phyloP scores from a whole-genome alignment of 352 stramenopile genomes.

The Phytophthora tubulina region DNA sequence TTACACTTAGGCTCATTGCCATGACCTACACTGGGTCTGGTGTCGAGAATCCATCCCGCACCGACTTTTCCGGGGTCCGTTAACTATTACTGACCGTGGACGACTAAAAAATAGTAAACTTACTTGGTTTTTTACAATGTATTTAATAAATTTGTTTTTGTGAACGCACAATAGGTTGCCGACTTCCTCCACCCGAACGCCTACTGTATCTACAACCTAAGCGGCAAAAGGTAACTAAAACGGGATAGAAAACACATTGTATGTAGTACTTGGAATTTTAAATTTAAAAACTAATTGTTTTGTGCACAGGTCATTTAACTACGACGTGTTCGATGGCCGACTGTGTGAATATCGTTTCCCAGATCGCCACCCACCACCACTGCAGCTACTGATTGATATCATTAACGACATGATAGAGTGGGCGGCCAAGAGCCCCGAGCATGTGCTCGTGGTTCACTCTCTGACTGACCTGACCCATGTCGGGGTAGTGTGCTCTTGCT shows the following conservation, averaged over 20 bases:
- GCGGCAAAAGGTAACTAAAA: constrained; percentile 44
- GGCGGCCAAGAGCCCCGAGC: constrained; percentile 52
- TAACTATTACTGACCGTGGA: too few relatives aligned
- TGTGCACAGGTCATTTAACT: constrained; percentile 55
- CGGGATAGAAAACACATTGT: too few relatives aligned
- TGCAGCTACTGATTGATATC: constrained; percentile 77
- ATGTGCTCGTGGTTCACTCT: constrained; percentile 83
- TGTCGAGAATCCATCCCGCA: constrained; percentile 83
- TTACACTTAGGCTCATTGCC: constrained; percentile 69
- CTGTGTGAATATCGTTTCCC: constrained; percentile 77
- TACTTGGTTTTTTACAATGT: too few relatives aligned
- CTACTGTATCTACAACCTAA: constrained; percentile 84
- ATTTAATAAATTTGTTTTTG: too few relatives aligned
- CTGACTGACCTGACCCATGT: constrained; percentile 74
- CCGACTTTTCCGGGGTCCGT: constrained; percentile 66
- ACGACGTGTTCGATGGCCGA: constrained; percentile 64
- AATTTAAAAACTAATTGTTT: too few relatives aligned
- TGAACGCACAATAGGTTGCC: constrained; percentile 32
- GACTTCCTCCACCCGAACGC: constrained; percentile 62
- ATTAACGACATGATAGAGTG: constrained; percentile 82
- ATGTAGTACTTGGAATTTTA: too few relatives aligned
- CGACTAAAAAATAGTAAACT: too few relatives aligned
- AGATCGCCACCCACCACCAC: constrained; percentile 74
- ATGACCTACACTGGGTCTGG: constrained; percentile 79
- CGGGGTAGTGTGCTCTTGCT: constrained; percentile 78